Conservation (phyloP, 2,329 filamentous ascomycete species). For the Biscogniauxia mediterranea region DNA sequence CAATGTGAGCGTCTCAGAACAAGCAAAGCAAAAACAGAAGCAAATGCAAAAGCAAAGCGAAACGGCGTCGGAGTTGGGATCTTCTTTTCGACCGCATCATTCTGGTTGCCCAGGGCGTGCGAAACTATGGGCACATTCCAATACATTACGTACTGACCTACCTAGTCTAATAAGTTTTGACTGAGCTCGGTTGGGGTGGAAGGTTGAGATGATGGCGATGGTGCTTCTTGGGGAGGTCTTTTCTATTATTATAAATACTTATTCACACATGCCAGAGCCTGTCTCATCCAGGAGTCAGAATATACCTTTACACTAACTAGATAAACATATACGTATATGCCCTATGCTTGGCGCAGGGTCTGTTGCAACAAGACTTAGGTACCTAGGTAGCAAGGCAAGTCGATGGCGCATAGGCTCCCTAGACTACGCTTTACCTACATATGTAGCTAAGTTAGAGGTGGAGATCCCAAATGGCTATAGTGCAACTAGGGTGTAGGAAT, state of each 20-base stretch:
- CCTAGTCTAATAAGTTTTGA: background rate
- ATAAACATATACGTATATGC: background rate
- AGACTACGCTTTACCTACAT: background rate
- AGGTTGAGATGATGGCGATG: background rate
- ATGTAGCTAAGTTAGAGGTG: background rate
- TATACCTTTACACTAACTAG: background rate
- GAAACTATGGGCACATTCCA: background rate
- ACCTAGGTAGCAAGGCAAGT: too few species aligned
- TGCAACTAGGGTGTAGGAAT: background rate
- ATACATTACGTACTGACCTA: background rate
- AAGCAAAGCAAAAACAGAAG: too few species aligned
- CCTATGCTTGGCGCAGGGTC: background rate
- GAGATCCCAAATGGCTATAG: background rate
- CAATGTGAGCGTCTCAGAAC: constrained; percentile 5
- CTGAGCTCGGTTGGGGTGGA: background rate
- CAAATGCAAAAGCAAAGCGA: constrained; percentile 17
- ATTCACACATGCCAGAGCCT: background rate
- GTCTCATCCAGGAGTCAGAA: background rate
- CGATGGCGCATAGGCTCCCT: background rate
- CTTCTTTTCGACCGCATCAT: constrained; percentile 12
- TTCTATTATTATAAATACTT: background rate
- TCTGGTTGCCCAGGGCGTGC: background rate
- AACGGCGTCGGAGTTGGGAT: constrained; percentile 21
- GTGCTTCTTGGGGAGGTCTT: background rate
- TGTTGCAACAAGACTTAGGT: background rate